Evolutionary conservation across 2,329 filamentous ascomycete species (phyloP).

Genomic region (Xylariales sp.): DNA sequence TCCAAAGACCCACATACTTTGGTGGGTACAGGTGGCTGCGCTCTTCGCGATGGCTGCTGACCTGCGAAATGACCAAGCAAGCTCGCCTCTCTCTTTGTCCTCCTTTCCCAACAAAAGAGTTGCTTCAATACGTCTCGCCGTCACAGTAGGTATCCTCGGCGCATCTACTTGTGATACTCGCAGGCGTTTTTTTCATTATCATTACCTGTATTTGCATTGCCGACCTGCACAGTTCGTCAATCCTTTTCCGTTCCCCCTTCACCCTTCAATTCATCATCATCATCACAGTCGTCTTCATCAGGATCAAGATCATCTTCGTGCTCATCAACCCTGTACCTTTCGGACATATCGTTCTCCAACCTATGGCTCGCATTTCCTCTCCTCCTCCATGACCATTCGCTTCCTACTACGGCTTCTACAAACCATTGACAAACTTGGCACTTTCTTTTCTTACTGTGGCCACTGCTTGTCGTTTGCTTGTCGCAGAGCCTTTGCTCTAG

Average conservation of each 20-base stretch:
- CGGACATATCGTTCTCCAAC: slow-evolving; percentile 24
- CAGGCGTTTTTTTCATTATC: slow-evolving; percentile 25
- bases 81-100: slow-evolving; percentile 35
- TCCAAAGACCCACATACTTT: background rate
- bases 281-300: slow-evolving; percentile 31
- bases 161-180: slow-evolving; percentile 42
- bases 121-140: slow-evolving; percentile 28
- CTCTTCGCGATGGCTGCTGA: slow-evolving; percentile 25
- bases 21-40: slow-evolving; percentile 26
- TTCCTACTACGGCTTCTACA: slow-evolving; percentile 39
- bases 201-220: slow-evolving; percentile 31
- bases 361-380: slow-evolving; percentile 32
- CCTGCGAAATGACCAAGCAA: slow-evolving; percentile 1
- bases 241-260: slow-evolving; percentile 45
- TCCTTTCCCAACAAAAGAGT: slow-evolving; percentile 33
- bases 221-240: slow-evolving; percentile 50
- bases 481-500: slow-evolving; percentile 48
- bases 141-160: slow-evolving; percentile 35
- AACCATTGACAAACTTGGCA: slow-evolving; percentile 45
- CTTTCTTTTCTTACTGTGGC: slow-evolving; percentile 41
- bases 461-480: slow-evolving; percentile 48
- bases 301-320: slow-evolving; percentile 18
- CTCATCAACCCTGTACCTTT: slow-evolving; percentile 26
- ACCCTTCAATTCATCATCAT: slow-evolving; percentile 38
- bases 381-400: slow-evolving; percentile 33